phyloP scores from a whole-genome alignment of 2,329 filamentous ascomycete species.

The Venturia aucupariae region DNA sequence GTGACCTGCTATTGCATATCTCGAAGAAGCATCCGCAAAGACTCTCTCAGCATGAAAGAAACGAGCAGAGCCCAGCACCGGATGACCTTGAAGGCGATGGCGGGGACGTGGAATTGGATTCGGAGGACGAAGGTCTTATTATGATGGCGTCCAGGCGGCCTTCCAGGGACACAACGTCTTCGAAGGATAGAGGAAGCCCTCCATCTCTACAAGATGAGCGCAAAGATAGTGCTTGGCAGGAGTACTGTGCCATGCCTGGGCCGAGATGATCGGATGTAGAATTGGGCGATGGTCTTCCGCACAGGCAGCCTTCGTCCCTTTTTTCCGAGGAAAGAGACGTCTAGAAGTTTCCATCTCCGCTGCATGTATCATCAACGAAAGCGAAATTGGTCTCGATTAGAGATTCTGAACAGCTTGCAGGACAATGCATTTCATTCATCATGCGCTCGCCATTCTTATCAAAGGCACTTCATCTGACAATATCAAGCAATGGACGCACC shows the following conservation, averaged over 20 bases:
- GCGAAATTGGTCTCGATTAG: no score
- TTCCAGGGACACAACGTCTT: background rate
- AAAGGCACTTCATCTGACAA: background rate
- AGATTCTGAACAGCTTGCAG: no score
- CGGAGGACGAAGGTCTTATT: background rate
- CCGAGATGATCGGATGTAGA: background rate
- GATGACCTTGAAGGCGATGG: background rate
- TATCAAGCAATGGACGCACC: background rate
- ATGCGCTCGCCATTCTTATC: background rate
- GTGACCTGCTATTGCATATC: background rate
- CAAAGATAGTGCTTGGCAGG: background rate
- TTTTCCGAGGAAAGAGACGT: background rate
- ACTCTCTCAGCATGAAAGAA: background rate
- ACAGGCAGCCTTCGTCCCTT: background rate
- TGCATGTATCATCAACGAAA: background rate
- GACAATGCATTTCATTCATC: no score
- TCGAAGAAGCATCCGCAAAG: background rate
- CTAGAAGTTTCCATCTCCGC: background rate
- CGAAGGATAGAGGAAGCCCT: background rate
- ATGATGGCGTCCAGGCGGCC: background rate
- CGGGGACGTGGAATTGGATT: constrained; percentile 1
- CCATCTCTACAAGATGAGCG: background rate
- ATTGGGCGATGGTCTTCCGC: background rate
- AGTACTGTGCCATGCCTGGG: background rate
- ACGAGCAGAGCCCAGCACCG: background rate